Base-by-base conservation (phyloP, 345 rosid genomes). In the Aquilaria malaccensis region DNA sequence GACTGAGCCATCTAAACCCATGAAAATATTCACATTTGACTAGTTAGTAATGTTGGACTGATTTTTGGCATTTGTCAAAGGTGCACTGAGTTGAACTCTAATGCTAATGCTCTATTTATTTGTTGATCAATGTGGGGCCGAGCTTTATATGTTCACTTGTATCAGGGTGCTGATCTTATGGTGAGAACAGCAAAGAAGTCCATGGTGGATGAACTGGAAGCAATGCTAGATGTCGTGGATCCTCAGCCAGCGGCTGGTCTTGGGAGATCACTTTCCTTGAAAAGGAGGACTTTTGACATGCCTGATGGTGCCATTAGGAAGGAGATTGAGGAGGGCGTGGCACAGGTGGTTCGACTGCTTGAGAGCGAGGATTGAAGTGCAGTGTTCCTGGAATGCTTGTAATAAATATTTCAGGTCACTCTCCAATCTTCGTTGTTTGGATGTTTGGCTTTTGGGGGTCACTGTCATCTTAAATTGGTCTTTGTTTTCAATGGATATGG, bases 121-220 rank as follows among this genome's bases (percentile, higher is more conserved):
- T 14, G 12, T n/a, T 55, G 6, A 63, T 10, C 41, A 33, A 13
- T 61, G 10, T 62, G 57, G 4, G 46, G 30, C 31, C 29, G 13
- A 52, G 45, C 9, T 33, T 62, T 6, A 31, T 47, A 4, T 67
- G 61, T 9, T 33, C 37, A 55, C 11, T 31, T 50, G 6, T 56
- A 30, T 57, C 62, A 89, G 97, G 99, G 97, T 50, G 78, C 72
- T 75, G 97, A 94, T 80, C 61, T 81, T 15, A 88, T 86, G 89
- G 96, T 88, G 63, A 74, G 99, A 70, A 50, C 80, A 49, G 80
- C 95, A 0, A 94, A 88, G 80, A 85, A 77, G 67, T 82, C 93
- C 3, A 90, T 94, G 93, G 79, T 90, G 60, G 95, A 83, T 57
- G 97, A 94, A 73, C 80, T 94, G 63, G 97, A 94, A 80, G 86